Conservation (phyloP, 805 yeast species). For the Tetrapisispora iriomotensis region DNA sequence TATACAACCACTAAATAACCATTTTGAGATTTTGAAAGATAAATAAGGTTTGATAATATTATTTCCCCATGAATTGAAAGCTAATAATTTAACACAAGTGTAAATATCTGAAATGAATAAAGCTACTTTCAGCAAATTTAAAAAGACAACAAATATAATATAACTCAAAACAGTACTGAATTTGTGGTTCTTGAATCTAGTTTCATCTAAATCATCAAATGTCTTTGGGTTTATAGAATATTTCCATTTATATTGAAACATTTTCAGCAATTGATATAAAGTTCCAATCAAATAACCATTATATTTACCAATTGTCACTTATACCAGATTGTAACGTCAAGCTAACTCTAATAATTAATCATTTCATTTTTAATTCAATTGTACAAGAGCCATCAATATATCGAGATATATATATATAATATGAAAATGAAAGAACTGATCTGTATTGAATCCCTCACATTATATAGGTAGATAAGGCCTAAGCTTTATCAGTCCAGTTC, state of each 20-base stretch:
- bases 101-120: conserved; percentile 64
- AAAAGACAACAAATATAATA: conserved; percentile 16
- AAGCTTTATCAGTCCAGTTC: too few relatives aligned
- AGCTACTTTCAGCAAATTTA: conserved; percentile 41
- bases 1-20: conserved; percentile 79
- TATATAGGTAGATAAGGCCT: too few relatives aligned
- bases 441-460: too few relatives aligned
- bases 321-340: too few relatives aligned
- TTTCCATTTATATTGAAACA: conserved; percentile 18
- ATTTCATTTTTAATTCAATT: too few relatives aligned
- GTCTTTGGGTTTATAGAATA: conserved; percentile 19
- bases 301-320: too few relatives aligned
- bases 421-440: too few relatives aligned
- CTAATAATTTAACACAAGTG: conserved; percentile 66
- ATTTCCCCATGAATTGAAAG: conserved; percentile 60
- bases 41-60: conserved; percentile 39
- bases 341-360: too few relatives aligned
- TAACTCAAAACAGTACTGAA: conserved; percentile 17
- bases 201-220: conserved; percentile 20
- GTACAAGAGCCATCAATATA: too few relatives aligned
- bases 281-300: too few relatives aligned
- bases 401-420: too few relatives aligned
- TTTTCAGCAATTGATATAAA: too few relatives aligned
- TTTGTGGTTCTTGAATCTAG: conserved; percentile 15
- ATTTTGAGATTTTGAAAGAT: conserved; percentile 43